Percentiles rank a stretch among this genome's conserved stretches.
Evolutionary conservation across 139 green algal species (phyloP).

Genomic region (Chlorella sp.): DNA sequence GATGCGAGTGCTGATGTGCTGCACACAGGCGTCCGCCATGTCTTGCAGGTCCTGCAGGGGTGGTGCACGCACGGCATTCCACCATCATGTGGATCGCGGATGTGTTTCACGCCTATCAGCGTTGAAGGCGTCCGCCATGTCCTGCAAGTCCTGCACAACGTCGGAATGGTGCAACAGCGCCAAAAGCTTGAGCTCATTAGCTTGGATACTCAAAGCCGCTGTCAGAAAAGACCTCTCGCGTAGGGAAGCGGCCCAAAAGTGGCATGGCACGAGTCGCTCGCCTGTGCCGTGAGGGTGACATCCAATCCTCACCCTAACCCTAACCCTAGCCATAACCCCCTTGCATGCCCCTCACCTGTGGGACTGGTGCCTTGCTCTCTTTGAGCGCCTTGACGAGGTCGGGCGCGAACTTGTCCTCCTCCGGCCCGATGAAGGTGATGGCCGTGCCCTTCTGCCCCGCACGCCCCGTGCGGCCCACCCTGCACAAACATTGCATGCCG

Average conservation of each 20-base stretch:
- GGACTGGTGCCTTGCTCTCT: conserved; percentile 70
- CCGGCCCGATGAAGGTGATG: conserved; percentile 90
- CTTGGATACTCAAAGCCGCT: too few relatives aligned
- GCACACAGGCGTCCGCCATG: conserved; percentile 73
- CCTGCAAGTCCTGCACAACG: conserved; percentile 48
- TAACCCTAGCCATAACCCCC: neutral
- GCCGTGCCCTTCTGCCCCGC: conserved; percentile 82
- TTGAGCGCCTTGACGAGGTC: conserved; percentile 93
- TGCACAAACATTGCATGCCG: conserved; percentile 12
- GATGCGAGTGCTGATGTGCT: too few relatives aligned
- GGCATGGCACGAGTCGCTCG: too few relatives aligned
- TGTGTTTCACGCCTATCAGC: too few relatives aligned
- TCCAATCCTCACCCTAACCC: neutral
- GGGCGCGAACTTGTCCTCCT: conserved; percentile 88
- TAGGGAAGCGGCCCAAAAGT: too few relatives aligned
- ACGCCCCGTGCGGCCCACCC: conserved; percentile 81
- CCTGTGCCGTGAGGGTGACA: too few relatives aligned
- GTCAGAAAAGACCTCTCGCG: too few relatives aligned
- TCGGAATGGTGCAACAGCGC: too few relatives aligned
- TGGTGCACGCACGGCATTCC: too few relatives aligned
- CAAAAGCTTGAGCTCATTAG: too few relatives aligned
- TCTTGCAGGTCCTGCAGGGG: conserved; percentile 42
- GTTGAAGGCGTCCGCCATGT: conserved; percentile 70
- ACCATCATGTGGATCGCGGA: too few relatives aligned
- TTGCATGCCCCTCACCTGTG: conserved; percentile 28